These are phyloP conservation scores for Cyclotella atomus DNA, from an alignment of 108 stramenopile species.

Conservation along the genomic window DNA sequence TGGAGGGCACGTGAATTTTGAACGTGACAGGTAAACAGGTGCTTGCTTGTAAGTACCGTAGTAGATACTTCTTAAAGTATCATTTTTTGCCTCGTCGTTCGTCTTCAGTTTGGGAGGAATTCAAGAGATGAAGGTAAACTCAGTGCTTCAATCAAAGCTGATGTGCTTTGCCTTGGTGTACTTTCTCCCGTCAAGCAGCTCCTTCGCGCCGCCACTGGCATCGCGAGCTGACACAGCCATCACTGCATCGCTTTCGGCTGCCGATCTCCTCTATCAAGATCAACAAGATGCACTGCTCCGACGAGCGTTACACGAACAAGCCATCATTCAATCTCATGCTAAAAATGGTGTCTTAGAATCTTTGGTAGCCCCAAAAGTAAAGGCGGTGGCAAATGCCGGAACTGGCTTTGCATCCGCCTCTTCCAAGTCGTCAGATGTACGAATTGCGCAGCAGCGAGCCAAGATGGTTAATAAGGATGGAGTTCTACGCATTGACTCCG, in stretches of 20 bases:
- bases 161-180: no score
- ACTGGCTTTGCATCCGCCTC: slow-evolving; percentile 48
- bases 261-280: slow-evolving; percentile 58
- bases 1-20: no score
- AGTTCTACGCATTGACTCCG: slow-evolving; percentile 46
- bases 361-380: slow-evolving; percentile 41
- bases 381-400: slow-evolving; percentile 30
- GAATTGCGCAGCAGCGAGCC: slow-evolving; percentile 42
- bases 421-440: slow-evolving; percentile 1
- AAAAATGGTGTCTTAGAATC: neutral
- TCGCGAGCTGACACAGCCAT: no score
- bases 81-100: no score
- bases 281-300: slow-evolving; percentile 56
- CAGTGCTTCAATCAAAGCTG: no score
- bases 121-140: no score
- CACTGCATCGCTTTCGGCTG: neutral
- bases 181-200: no score
- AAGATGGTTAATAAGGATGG: slow-evolving; percentile 51
- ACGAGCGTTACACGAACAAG: slow-evolving; percentile 47
- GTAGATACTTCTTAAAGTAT: no score
- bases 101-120: no score
- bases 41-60: no score
- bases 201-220: no score
- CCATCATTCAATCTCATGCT: slow-evolving; percentile 12
- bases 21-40: no score